These are phyloP conservation scores for Barnettozyma vustinii DNA, from an alignment of 805 yeast genomes.

Conservation along the genomic window DNA sequence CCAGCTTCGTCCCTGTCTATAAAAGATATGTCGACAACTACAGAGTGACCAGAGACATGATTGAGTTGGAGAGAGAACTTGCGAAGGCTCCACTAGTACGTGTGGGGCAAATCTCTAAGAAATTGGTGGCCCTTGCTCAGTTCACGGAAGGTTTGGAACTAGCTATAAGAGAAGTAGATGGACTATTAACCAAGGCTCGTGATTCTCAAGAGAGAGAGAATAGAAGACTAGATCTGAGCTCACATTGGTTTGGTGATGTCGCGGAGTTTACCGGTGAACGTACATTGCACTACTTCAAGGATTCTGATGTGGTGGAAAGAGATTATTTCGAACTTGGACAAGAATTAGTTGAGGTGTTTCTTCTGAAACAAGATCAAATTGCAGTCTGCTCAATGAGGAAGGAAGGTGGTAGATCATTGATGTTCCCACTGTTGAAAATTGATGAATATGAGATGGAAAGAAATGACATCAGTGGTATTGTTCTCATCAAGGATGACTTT, in stretches of 20 bases:
- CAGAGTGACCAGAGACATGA: conserved; percentile 5
- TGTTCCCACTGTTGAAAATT: conserved; percentile 20
- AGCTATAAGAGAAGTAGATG: not conserved
- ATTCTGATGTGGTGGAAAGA: conserved; percentile 16
- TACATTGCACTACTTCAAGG: conserved; percentile 15
- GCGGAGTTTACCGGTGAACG: conserved; percentile 10
- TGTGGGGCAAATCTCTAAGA: conserved; percentile 6
- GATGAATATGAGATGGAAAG: conserved; percentile 11
- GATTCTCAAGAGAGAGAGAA: conserved; percentile 20
- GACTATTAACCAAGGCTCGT: conserved; percentile 12
- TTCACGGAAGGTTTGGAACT: not conserved
- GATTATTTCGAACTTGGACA: conserved; percentile 22
- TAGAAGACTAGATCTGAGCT: conserved; percentile 15
- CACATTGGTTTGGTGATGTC: conserved; percentile 17
- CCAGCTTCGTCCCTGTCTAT: conserved; percentile 4
- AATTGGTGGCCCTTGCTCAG: not conserved
- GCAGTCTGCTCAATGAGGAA: conserved; percentile 21
- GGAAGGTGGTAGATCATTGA: conserved; percentile 20
- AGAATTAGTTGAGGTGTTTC: conserved; percentile 18
- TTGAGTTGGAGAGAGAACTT: conserved; percentile 8
- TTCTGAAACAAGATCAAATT: conserved; percentile 12
- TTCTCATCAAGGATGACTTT: conserved; percentile 4
- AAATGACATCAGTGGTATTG: conserved; percentile 9
- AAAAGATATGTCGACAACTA: conserved; percentile 7
- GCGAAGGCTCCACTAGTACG: conserved; percentile 10